Percentiles rank a stretch among this genome's conserved stretches.
phyloP scores from a whole-genome alignment of 2,329 filamentous ascomycete genomes.

The Juglanconis sp. region DNA sequence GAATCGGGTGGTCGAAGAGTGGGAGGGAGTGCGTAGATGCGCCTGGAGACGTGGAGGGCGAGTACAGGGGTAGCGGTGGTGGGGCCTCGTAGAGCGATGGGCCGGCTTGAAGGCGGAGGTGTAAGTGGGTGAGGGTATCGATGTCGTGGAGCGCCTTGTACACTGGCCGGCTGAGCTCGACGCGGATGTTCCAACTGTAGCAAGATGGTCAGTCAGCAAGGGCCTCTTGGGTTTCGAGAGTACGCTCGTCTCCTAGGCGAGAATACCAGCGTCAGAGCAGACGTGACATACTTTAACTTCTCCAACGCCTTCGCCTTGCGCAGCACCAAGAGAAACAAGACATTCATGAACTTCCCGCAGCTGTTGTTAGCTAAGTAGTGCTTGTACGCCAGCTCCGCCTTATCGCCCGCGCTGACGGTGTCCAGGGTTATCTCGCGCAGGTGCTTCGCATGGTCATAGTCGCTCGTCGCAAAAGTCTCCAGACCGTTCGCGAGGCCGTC shows the following conservation, averaged over 20 bases:
- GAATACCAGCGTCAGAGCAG: not conserved
- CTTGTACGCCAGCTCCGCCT: constrained; percentile 52
- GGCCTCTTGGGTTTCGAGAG: not conserved
- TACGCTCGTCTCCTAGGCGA: no score
- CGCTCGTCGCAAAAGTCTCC: constrained; percentile 60
- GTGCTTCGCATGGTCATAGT: constrained; percentile 60
- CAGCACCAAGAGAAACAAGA: constrained; percentile 54
- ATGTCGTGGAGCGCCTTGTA: constrained; percentile 56
- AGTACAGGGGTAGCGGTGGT: constrained; percentile 41
- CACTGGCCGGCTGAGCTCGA: constrained; percentile 58
- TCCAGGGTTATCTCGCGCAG: constrained; percentile 55
- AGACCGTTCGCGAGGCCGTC: constrained; percentile 57
- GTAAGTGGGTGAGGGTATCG: constrained; percentile 47
- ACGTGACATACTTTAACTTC: constrained; percentile 47
- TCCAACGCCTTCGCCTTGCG: constrained; percentile 54
- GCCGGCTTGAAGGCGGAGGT: constrained; percentile 57
- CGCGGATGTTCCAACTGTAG: constrained; percentile 59
- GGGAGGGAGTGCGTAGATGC: constrained; percentile 18
- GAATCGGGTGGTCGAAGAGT: constrained; percentile 15
- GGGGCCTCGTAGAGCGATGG: constrained; percentile 51
- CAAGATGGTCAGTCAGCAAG: constrained; percentile 6
- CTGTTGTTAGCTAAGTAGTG: constrained; percentile 52
- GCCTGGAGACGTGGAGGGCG: constrained; percentile 17
- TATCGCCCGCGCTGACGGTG: constrained; percentile 48
- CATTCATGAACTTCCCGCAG: constrained; percentile 64